These are phyloP conservation scores for Crithidia brevicula DNA, from an alignment of 208 protist species.

Conservation along the genomic window DNA sequence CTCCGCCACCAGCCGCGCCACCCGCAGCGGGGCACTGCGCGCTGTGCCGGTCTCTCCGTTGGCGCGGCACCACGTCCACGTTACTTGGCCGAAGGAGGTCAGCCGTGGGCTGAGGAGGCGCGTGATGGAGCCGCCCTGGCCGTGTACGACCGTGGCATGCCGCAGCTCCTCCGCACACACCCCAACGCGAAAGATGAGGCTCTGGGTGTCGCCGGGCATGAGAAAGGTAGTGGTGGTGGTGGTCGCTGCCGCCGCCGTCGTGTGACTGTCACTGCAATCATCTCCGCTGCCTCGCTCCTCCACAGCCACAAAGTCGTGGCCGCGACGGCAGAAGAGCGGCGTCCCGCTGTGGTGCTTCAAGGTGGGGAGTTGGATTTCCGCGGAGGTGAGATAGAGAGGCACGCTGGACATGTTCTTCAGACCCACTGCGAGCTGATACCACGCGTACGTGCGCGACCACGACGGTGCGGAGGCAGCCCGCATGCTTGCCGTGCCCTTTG, in stretches of 20 bases:
- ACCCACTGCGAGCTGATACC: slow-evolving; percentile 43
- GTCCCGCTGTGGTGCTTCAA: slow-evolving; percentile 19
- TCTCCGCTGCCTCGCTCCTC: too few relatives aligned
- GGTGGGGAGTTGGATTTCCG: slow-evolving; percentile 15
- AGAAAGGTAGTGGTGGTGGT: background rate
- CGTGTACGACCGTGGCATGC: slow-evolving; percentile 30
- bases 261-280: too few relatives aligned
- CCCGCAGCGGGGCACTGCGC: slow-evolving; percentile 34
- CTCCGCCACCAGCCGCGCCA: slow-evolving; percentile 32
- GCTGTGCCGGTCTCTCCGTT: slow-evolving; percentile 62
- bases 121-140: slow-evolving; percentile 17
- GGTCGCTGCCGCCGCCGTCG: background rate
- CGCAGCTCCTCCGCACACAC: slow-evolving; percentile 40
- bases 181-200: slow-evolving; percentile 39
- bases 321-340: too few relatives aligned
- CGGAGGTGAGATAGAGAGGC: slow-evolving; percentile 20
- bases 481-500: background rate
- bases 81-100: slow-evolving; percentile 52
- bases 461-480: background rate
- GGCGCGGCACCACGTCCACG: slow-evolving; percentile 52
- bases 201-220: slow-evolving; percentile 46
- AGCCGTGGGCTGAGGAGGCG: slow-evolving; percentile 22
- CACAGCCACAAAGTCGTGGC: too few relatives aligned
- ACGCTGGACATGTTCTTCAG: slow-evolving; percentile 58
- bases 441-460: slow-evolving; percentile 19